These are phyloP conservation scores for Nakaseomyces kungkrabaensis DNA, from an alignment of 1,139 yeast genomes.

Conservation along the genomic window DNA sequence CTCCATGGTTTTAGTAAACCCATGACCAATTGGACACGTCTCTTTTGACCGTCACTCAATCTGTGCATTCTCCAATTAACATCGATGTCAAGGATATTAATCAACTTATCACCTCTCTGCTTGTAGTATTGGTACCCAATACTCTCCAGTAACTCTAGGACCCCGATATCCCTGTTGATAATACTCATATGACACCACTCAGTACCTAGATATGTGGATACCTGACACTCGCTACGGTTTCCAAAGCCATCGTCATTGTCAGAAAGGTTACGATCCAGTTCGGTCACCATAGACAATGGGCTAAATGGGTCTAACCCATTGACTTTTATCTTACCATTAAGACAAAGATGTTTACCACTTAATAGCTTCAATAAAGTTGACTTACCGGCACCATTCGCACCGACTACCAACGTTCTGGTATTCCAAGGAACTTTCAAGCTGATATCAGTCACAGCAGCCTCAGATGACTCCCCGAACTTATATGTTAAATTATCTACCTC, in stretches of 20 bases:
- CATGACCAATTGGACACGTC: slow-evolving; percentile 90
- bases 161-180: slow-evolving; percentile 84
- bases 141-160: slow-evolving; percentile 62
- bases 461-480: slow-evolving; percentile 51
- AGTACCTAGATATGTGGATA: slow-evolving; percentile 87
- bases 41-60: slow-evolving; percentile 87
- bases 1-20: slow-evolving; percentile 89
- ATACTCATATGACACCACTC: slow-evolving; percentile 95
- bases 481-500: slow-evolving; percentile 60
- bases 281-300: slow-evolving; percentile 22
- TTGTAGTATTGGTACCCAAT: slow-evolving; percentile 71
- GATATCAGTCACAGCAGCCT: slow-evolving; percentile 61
- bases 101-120: slow-evolving; percentile 66
- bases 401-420: slow-evolving; percentile 67
- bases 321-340: slow-evolving; percentile 51
- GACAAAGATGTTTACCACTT: slow-evolving; percentile 86
- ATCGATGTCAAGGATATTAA: slow-evolving; percentile 74
- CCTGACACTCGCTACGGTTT: slow-evolving; percentile 32
- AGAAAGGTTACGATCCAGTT: not conserved
- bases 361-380: slow-evolving; percentile 73
- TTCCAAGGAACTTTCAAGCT: slow-evolving; percentile 55
- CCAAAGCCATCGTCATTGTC: slow-evolving; percentile 22
- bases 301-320: slow-evolving; percentile 84
- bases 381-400: slow-evolving; percentile 97
- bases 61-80: slow-evolving; percentile 86